These are phyloP conservation scores for Scytalidium sp. DNA, from an alignment of 2,329 filamentous ascomycete species.

Conservation along the genomic window DNA sequence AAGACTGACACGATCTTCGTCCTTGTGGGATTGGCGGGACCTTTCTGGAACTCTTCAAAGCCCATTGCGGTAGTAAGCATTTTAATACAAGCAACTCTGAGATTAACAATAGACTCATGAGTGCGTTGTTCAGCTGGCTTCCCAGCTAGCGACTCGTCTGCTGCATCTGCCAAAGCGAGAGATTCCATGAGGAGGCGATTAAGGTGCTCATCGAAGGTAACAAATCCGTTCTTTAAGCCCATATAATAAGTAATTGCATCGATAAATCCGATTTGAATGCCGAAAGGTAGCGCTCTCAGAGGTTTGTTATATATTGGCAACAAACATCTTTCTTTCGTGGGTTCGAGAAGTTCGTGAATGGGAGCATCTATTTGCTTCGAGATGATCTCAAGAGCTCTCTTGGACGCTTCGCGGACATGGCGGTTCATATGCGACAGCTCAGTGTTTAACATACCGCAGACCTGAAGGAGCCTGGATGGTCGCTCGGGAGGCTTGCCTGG, in stretches of 20 bases:
- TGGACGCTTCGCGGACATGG: constrained; percentile 85
- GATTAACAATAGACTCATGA: constrained; percentile 88
- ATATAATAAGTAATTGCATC: constrained; percentile 97
- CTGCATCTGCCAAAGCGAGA: constrained; percentile 87
- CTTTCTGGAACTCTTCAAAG: constrained; percentile 86
- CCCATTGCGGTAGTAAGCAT: constrained; percentile 90
- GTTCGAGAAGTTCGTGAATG: constrained; percentile 83
- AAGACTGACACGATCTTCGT: constrained; percentile 86
- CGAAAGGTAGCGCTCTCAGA: constrained; percentile 85
- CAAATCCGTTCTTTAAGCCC: constrained; percentile 81
- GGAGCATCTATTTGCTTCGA: constrained; percentile 74
- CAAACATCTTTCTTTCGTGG: constrained; percentile 87
- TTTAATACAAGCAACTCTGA: constrained; percentile 90
- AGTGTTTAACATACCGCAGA: constrained; percentile 81
- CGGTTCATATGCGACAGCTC: constrained; percentile 96
- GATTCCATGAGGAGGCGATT: constrained; percentile 92
- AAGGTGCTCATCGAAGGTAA: constrained; percentile 87
- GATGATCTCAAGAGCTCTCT: constrained; percentile 75
- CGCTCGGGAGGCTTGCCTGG: constrained; percentile 56
- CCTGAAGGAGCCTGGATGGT: constrained; percentile 64
- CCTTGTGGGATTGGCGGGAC: constrained; percentile 62
- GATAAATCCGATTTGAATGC: constrained; percentile 96
- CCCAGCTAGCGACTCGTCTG: constrained; percentile 87
- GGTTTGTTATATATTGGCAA: constrained; percentile 94
- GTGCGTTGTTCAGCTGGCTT: constrained; percentile 93